A percentile compares a stretch with the other conserved stretches of the same genome.
Conservation (phyloP, 2,329 filamentous ascomycete genomes). For the Epichloe aotearoae region DNA sequence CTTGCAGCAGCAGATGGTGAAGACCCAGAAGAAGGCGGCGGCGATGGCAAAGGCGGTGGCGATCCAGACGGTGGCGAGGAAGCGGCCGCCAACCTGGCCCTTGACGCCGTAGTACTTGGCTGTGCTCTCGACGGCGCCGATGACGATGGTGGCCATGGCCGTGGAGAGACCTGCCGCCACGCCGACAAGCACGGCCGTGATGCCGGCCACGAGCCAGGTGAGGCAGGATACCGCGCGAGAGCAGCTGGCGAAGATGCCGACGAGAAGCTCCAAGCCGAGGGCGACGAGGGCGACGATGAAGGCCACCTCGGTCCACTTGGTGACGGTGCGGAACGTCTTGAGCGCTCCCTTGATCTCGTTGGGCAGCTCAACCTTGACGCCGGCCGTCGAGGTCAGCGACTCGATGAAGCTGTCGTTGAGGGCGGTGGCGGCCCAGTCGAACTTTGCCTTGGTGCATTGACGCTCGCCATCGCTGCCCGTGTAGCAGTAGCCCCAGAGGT, state of each 20-base stretch:
- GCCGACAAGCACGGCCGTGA: conserved; percentile 42
- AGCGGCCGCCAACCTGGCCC: conserved; percentile 51
- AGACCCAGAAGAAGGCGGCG: conserved; percentile 78
- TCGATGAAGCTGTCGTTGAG: conserved; percentile 50
- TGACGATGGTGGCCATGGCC: conserved; percentile 56
- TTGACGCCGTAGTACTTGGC: conserved; percentile 60
- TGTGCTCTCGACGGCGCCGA: conserved; percentile 36
- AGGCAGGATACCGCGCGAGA: conserved; percentile 69
- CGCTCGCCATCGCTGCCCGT: conserved; percentile 38
- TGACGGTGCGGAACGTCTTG: conserved; percentile 58
- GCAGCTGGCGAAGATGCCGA: conserved; percentile 75
- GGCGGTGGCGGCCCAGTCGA: conserved; percentile 64
- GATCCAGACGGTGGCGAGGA: conserved; percentile 66
- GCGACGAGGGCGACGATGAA: conserved; percentile 62
- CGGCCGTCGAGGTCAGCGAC: conserved; percentile 32
- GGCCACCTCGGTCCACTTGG: conserved; percentile 71
- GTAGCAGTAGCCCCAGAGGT: conserved; percentile 78
- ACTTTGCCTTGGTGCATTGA: conserved; percentile 57
- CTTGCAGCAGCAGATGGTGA: conserved; percentile 86
- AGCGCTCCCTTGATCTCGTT: conserved; percentile 52
- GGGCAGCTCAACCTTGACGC: conserved; percentile 51
- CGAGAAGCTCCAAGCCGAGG: conserved; percentile 57
- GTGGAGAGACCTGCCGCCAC: conserved; percentile 62
- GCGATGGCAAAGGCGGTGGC: conserved; percentile 63
- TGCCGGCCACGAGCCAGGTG: conserved; percentile 61